These are phyloP conservation scores for Hyaloscypha finlandica DNA, from an alignment of 495 filamentous ascomycete species.

Conservation along the genomic window DNA sequence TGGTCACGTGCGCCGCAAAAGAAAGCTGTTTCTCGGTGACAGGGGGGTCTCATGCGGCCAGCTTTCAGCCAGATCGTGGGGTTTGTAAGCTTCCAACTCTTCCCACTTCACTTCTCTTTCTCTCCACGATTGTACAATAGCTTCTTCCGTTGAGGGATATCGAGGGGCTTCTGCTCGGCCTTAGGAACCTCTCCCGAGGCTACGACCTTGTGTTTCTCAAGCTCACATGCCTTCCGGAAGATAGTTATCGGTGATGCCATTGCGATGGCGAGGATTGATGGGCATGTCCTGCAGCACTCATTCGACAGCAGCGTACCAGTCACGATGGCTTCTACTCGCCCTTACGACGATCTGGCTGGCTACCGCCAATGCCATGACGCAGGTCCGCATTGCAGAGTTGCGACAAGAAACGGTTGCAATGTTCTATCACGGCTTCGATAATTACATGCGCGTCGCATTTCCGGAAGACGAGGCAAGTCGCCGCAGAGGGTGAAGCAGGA, in stretches of 20 bases:
- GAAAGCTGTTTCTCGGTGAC: neutral
- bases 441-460: conserved; percentile 91
- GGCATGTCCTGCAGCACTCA: conserved; percentile 16
- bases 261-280: conserved; percentile 33
- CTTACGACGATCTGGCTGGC: conserved; percentile 32
- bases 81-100: conserved; percentile 6
- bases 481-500: conserved; percentile 14
- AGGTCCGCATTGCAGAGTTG: conserved; percentile 49
- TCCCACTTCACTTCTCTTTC: neutral
- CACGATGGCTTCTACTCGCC: conserved; percentile 28
- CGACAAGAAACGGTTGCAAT: conserved; percentile 80
- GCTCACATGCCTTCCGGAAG: conserved; percentile 33
- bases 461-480: conserved; percentile 83
- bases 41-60: conserved; percentile 6
- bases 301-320: conserved; percentile 4
- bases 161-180: neutral
- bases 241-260: conserved; percentile 33
- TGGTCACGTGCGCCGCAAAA: neutral
- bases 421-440: conserved; percentile 97
- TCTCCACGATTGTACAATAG: neutral
- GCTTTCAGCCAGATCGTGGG: conserved; percentile 15
- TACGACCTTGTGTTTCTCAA: conserved; percentile 9
- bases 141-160: neutral
- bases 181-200: neutral
- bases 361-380: conserved; percentile 50